Percentiles rank a stretch among this genome's conserved stretches.
phyloP scores from a whole-genome alignment of 345 rosid genomes.

The Eucalyptus cloeziana region DNA sequence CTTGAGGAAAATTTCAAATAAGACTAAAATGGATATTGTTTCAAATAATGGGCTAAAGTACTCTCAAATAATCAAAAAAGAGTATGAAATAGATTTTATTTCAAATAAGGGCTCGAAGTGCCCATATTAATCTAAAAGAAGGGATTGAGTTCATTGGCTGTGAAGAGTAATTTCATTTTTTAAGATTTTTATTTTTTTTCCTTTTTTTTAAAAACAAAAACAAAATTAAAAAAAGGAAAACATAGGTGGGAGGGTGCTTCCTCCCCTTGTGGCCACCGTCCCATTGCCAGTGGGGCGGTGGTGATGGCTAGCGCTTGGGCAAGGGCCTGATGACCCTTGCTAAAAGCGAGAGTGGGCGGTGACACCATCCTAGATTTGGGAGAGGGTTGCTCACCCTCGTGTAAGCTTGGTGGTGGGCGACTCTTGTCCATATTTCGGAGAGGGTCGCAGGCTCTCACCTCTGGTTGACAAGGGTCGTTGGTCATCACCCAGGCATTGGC shows the following conservation, averaged over 20 bases:
- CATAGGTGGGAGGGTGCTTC: fast-evolving
- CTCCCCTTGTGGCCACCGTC: fast-evolving
- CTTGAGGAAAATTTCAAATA: too few relatives aligned
- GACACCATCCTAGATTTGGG: too few relatives aligned
- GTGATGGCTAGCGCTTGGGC: fast-evolving
- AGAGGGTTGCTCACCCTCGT: too few relatives aligned
- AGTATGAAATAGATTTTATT: fast-evolving
- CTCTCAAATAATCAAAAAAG: too few relatives aligned
- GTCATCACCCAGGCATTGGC: too few relatives aligned
- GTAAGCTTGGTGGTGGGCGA: too few relatives aligned
- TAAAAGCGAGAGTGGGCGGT: fast-evolving
- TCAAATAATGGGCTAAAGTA: fast-evolving
- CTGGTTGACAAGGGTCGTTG: fast-evolving
- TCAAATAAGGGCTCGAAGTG: fast-evolving
- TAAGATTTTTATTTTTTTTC: fast-evolving
- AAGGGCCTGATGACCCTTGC: too few relatives aligned
- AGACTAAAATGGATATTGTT: fast-evolving
- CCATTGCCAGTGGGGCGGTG: fast-evolving
- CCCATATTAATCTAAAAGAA: too few relatives aligned
- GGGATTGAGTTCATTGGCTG: fast-evolving
- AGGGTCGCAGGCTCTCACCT: too few relatives aligned
- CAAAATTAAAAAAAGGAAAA: too few relatives aligned
- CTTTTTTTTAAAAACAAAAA: fast-evolving
- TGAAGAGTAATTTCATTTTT: too few relatives aligned
- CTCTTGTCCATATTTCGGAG: too few relatives aligned